Conservation (phyloP, 306 rosid genomes). For the Lathyrus oleraceus region DNA sequence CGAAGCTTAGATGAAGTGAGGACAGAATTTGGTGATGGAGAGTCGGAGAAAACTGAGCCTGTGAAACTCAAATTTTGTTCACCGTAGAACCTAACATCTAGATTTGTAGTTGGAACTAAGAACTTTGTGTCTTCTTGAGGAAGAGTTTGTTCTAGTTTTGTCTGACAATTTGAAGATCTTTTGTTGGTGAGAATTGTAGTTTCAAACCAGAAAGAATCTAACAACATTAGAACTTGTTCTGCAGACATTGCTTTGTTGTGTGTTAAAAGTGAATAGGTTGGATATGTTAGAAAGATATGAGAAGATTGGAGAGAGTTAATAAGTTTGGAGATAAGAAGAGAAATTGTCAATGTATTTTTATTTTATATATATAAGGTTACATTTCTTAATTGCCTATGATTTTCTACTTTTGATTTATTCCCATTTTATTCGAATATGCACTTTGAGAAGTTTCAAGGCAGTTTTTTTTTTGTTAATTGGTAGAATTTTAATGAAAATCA, state of each 20-base stretch:
- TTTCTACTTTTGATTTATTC: constrained; percentile 25
- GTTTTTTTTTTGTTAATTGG: constrained; percentile 4
- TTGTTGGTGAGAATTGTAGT: constrained; percentile 40
- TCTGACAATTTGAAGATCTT: constrained; percentile 25
- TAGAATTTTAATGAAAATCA: neutral
- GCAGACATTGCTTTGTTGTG: constrained; percentile 44
- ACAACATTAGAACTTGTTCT: constrained; percentile 59
- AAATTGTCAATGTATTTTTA: neutral
- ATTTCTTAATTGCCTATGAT: constrained; percentile 15
- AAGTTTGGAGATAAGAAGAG: constrained; percentile 33
- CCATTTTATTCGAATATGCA: constrained; percentile 41
- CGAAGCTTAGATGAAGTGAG: constrained; percentile 42
- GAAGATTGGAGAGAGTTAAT: neutral
- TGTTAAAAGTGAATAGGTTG: constrained; percentile 20
- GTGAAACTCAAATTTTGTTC: constrained; percentile 42
- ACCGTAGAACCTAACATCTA: constrained; percentile 52
- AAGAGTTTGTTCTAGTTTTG: constrained; percentile 13
- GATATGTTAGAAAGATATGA: neutral
- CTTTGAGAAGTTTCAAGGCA: constrained; percentile 31
- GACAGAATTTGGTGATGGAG: constrained; percentile 45
- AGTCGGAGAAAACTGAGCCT: constrained; percentile 29
- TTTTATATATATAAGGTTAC: constrained; percentile 4
- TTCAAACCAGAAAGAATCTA: constrained; percentile 69
- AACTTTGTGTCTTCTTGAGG: constrained; percentile 24
- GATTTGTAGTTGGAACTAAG: constrained; percentile 14